These are phyloP conservation scores for Trichoderma semiorbis DNA, from an alignment of 2,329 filamentous ascomycete species.

Conservation along the genomic window DNA sequence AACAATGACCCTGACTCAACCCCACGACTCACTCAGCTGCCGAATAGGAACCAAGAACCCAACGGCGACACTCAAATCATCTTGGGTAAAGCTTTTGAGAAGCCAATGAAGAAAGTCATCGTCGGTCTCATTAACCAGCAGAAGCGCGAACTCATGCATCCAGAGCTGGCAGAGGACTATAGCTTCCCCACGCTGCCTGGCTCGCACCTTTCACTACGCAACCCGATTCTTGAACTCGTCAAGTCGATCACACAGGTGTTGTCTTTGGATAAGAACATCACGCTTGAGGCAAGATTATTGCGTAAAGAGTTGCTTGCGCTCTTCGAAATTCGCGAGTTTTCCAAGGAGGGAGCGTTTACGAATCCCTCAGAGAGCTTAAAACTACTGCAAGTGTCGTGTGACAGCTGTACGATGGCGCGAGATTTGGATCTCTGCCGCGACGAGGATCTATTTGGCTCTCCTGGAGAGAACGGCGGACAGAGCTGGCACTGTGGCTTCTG, in stretches of 20 bases:
- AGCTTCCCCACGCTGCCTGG: constrained; percentile 77
- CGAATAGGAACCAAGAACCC: constrained; percentile 56
- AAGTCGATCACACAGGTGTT: constrained; percentile 92
- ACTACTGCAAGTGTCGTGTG: constrained; percentile 75
- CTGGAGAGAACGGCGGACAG: constrained; percentile 28
- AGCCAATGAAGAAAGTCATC: constrained; percentile 86
- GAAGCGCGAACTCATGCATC: constrained; percentile 83
- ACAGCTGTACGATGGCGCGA: constrained; percentile 82
- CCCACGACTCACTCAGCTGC: constrained; percentile 56
- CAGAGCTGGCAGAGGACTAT: constrained; percentile 84
- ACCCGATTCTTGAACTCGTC: constrained; percentile 84
- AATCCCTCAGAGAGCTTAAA: constrained; percentile 78
- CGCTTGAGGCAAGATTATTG: constrained; percentile 79
- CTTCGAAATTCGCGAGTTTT: constrained; percentile 95
- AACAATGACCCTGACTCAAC: constrained; percentile 49
- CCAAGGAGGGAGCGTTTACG: constrained; percentile 76
- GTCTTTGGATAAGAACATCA: constrained; percentile 84
- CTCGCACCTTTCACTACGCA: constrained; percentile 52
- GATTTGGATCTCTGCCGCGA: constrained; percentile 93
- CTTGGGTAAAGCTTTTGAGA: constrained; percentile 79
- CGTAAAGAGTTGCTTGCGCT: constrained; percentile 84
- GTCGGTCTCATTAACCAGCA: constrained; percentile 77
- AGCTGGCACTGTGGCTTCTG: constrained; percentile 79
- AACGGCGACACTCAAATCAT: constrained; percentile 61
- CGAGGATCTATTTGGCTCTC: constrained; percentile 61